phyloP scores from a whole-genome alignment of 2,329 filamentous ascomycete species.

The Trichoderma brevicompactum region DNA sequence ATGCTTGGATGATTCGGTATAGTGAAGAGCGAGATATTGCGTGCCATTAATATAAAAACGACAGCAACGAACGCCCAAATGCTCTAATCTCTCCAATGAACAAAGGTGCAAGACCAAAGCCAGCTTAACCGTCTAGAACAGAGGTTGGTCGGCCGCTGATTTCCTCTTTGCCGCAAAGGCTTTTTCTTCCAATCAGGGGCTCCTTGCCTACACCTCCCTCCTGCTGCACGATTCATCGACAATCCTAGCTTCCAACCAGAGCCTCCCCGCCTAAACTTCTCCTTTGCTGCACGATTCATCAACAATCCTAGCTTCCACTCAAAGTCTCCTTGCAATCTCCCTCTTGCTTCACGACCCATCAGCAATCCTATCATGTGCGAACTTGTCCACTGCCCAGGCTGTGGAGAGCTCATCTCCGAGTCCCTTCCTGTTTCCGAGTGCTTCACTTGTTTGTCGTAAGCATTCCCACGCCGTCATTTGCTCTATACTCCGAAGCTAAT shows the following conservation, averaged over 20 bases:
- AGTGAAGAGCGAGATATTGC: neutral
- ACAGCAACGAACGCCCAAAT: neutral
- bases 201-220: neutral
- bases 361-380: constrained; percentile 25
- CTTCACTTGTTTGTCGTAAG: constrained; percentile 33
- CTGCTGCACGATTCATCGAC: neutral
- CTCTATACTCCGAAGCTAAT: fast-evolving
- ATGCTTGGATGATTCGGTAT: neutral
- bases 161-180: neutral
- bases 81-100: neutral
- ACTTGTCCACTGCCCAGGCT: constrained; percentile 31
- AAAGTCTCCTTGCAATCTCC: neutral
- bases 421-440: constrained; percentile 32
- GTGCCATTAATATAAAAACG: constrained; percentile 9
- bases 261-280: neutral
- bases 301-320: neutral
- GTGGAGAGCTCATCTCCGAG: constrained; percentile 31
- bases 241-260: neutral
- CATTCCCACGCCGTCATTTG: neutral
- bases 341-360: too few relatives aligned
- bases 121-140: neutral
- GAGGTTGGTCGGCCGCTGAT: too few relatives aligned
- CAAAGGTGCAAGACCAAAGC: neutral
- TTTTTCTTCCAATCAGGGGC: neutral
- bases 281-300: neutral